phyloP scores from a whole-genome alignment of 345 rosid species.

The Eucalyptus polybractea region DNA sequence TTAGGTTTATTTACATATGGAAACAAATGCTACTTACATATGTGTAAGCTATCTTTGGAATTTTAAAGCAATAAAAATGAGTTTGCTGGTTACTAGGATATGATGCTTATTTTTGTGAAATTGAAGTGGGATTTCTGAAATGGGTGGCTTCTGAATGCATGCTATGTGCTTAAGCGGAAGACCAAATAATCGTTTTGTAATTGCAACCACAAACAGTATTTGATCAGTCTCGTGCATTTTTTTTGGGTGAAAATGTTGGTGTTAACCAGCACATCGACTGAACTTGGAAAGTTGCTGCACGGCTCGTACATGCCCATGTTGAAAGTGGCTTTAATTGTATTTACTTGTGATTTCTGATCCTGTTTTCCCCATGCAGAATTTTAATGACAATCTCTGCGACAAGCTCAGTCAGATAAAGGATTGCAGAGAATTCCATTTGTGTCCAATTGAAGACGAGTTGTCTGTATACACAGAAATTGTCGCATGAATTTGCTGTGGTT shows the following conservation, averaged over 20 bases:
- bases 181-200: neutral
- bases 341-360: neutral
- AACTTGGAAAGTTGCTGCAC: neutral
- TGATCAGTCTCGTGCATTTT: neutral
- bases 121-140: neutral
- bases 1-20: neutral
- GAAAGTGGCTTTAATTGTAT: neutral
- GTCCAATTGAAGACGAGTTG: neutral
- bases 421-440: neutral
- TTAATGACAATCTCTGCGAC: neutral
- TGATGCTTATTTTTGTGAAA: neutral
- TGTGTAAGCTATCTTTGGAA: neutral
- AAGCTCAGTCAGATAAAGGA: neutral
- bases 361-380: conserved; percentile 5
- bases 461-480: conserved; percentile 6
- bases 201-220: neutral
- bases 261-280: neutral
- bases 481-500: conserved; percentile 5
- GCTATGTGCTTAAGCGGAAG: neutral
- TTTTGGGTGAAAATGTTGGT: neutral
- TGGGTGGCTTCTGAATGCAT: neutral
- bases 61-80: neutral
- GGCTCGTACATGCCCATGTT: neutral
- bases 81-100: neutral
- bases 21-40: neutral